These are phyloP conservation scores for Pythium utonaiense DNA, from an alignment of 352 stramenopile genomes.

Conservation along the genomic window DNA sequence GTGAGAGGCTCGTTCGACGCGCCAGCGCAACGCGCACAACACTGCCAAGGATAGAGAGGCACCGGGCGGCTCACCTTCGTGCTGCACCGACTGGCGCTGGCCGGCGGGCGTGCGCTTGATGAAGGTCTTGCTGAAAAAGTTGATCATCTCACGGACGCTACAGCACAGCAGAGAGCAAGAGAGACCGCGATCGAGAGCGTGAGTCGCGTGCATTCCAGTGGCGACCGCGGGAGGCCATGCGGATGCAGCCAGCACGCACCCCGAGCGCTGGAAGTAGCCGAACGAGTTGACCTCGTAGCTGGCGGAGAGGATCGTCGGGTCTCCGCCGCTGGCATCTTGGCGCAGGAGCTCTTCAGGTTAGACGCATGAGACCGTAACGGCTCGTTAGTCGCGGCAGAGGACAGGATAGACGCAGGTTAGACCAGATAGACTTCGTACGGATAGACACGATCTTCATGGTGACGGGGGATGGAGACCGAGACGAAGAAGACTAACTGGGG, in stretches of 20 bases:
- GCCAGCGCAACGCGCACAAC: too few relatives aligned
- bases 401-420: too few relatives aligned
- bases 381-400: not conserved
- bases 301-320: constrained; percentile 65
- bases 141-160: constrained; percentile 97
- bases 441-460: constrained; percentile 87
- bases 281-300: constrained; percentile 79
- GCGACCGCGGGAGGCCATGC: not conserved
- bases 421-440: too few relatives aligned
- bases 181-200: constrained; percentile 1
- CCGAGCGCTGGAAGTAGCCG: constrained; percentile 83
- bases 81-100: constrained; percentile 97
- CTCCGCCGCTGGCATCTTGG: constrained; percentile 50
- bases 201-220: not conserved
- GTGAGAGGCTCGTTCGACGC: not conserved
- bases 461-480: too few relatives aligned
- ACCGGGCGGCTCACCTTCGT: constrained; percentile 94
- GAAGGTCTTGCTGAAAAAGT: constrained; percentile 99
- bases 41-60: too few relatives aligned
- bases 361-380: constrained; percentile 6
- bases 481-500: too few relatives aligned
- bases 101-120: constrained; percentile 95
- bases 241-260: constrained; percentile 44
- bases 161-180: constrained; percentile 3
- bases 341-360: constrained; percentile 60